Percentiles rank a stretch among this genome's conserved stretches.
phyloP scores from a whole-genome alignment of 1,284 basidiomycete genomes.

The Schizophyllum amplum region DNA sequence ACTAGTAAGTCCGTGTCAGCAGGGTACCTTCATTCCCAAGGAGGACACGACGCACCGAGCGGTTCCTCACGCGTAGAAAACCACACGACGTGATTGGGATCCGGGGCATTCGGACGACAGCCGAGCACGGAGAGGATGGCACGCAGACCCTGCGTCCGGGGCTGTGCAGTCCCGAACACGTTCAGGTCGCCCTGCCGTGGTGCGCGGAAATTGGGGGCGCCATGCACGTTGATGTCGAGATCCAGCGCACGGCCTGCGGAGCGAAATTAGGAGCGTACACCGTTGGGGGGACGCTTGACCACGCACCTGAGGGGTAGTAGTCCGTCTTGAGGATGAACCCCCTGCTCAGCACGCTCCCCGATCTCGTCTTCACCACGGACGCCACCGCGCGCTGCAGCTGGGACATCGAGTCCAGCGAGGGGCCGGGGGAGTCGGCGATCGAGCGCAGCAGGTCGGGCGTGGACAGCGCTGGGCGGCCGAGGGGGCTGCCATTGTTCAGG shows the following conservation, averaged over 20 bases:
- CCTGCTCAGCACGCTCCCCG: constrained; percentile 82
- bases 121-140: constrained; percentile 87
- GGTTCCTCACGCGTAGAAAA: constrained; percentile 83
- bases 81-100: constrained; percentile 72
- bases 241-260: constrained; percentile 78
- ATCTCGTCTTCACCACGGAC: constrained; percentile 80
- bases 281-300: background rate
- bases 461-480: background rate
- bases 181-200: constrained; percentile 72
- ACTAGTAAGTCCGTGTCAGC: constrained; percentile 38
- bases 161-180: constrained; percentile 92
- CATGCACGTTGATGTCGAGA: constrained; percentile 87
- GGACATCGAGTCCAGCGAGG: constrained; percentile 44
- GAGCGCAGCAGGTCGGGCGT: background rate
- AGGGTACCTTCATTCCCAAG: constrained; percentile 6
- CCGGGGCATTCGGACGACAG: constrained; percentile 57
- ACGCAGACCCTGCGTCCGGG: constrained; percentile 86
- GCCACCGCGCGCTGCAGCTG: constrained; percentile 55
- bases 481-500: background rate
- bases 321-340: constrained; percentile 95
- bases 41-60: constrained; percentile 42
- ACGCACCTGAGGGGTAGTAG: constrained; percentile 76
- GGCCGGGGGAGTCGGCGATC: background rate
- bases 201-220: constrained; percentile 93
- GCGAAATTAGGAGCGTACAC: constrained; percentile 3